These are phyloP conservation scores for Cinnamomum micranthum DNA, from an alignment of 164 flowering plant genomes.

Conservation along the genomic window DNA sequence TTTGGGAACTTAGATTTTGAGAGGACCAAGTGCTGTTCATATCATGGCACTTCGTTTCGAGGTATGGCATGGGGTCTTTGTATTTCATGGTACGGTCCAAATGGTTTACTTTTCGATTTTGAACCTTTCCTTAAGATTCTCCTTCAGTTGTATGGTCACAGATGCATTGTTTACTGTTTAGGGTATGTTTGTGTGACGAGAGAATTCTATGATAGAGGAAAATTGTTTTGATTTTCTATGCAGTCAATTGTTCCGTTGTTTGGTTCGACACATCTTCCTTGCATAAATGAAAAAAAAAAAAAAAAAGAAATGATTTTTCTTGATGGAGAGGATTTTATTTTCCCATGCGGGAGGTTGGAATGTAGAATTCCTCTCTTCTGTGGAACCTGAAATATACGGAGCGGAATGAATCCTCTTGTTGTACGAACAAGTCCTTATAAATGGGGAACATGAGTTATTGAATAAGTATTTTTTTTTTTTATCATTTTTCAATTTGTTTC, in stretches of 20 bases:
- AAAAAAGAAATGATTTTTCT: not conserved
- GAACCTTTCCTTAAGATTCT: not conserved
- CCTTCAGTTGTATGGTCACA: not conserved
- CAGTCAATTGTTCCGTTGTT: not conserved
- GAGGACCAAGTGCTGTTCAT: slow-evolving; percentile 3
- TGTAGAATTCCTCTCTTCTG: no score
- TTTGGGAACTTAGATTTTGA: not conserved
- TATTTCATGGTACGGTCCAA: not conserved
- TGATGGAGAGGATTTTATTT: not conserved
- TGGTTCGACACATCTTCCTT: not conserved
- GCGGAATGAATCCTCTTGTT: not conserved
- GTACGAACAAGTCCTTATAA: not conserved
- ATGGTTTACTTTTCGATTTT: not conserved
- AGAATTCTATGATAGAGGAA: not conserved
- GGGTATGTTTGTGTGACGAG: not conserved
- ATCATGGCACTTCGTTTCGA: slow-evolving; percentile 15
- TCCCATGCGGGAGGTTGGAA: no score
- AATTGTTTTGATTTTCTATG: not conserved
- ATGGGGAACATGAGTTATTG: not conserved
- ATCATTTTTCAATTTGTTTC: not conserved
- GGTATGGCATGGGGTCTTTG: slow-evolving; percentile 2
- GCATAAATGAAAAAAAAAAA: not conserved
- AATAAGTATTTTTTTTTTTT: no score
- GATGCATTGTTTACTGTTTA: not conserved
- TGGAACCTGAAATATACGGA: no score